Base-by-base conservation (phyloP, 768 basidiomycete genomes). In the Mycena albidolilacea region DNA sequence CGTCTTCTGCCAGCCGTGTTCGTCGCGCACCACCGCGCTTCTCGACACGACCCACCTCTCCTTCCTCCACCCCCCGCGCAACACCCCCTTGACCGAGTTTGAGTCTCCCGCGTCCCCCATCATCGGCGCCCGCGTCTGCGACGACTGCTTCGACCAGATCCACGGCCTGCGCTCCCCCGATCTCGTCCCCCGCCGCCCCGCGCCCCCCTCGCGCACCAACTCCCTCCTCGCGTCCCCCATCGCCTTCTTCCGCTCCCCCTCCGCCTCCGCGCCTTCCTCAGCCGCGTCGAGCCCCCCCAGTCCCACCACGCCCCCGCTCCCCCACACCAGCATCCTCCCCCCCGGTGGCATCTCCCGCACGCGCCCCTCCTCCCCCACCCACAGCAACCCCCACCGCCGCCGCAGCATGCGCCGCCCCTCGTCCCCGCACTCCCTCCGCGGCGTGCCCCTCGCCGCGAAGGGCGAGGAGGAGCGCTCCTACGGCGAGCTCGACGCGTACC, bases 141-240 rank as follows among this genome's bases (percentile, higher is more conserved):
- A 93, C 70, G 92, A 90, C 73, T 95, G 94, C 78, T 91, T 84
- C 82, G 91, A 92, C 77, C 92, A 93, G 79, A 89, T 95, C 46
- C 88, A 93, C 71, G 93, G 92, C 63, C 81, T 77, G 64, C 72
- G 67, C 67, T 35, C 72, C 39, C 72, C 72, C 19, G 67, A 57
- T 83, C 19, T 87, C 39, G 88, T 88, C 37, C 81, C 81, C 77
- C 46, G 77, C 81, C 72, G 74, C 75, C 57, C 84, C 80, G 65
- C 83, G 81, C 50, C 82, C 79, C 48, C 79, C 81, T 65, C 79
- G 79, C 84, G 82, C 76, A 77, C 82, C 50, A 77, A 82, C 30
- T 84, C 84, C 59, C 70, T 70, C 71, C 70, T 79, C 73, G 30
- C 48, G 43, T 81, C 84, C 64, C 85, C 85, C 64, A 83, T 87